These are phyloP conservation scores for Juglanconis sp. DNA, from an alignment of 2,329 filamentous ascomycete species.

Conservation along the genomic window DNA sequence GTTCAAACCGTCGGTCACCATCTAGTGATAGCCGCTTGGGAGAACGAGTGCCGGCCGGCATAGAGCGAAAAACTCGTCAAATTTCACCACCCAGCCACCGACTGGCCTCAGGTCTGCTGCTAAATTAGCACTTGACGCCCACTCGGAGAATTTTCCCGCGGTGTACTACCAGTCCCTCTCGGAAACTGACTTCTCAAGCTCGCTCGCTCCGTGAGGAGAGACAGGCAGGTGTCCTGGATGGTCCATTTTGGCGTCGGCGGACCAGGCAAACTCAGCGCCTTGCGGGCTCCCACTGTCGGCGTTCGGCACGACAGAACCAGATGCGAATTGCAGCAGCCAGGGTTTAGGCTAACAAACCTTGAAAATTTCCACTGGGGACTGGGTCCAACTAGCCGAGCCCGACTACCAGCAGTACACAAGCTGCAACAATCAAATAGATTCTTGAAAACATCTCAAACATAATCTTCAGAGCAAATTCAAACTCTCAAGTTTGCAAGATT, in stretches of 20 bases:
- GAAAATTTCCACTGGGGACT: background rate
- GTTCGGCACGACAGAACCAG: background rate
- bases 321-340: background rate
- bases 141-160: background rate
- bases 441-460: background rate
- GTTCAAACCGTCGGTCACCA: background rate
- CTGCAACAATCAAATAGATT: background rate
- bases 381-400: background rate
- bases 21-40: background rate
- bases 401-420: background rate
- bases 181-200: background rate
- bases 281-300: too few relatives aligned
- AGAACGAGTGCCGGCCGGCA: background rate
- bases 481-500: background rate
- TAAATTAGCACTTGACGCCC: background rate
- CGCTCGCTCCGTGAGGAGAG: too few relatives aligned
- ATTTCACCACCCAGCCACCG: background rate
- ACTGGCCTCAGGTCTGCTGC: background rate
- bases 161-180: background rate
- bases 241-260: too few relatives aligned
- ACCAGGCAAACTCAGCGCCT: too few relatives aligned
- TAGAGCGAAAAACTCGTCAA: background rate
- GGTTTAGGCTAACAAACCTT: background rate
- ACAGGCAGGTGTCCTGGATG: too few relatives aligned
- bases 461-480: background rate